Evolutionary conservation across 1,139 yeast genomes (phyloP), one percentile per base, ranked within the genome.

Genomic region (Scheffersomyces titani): DNA sequence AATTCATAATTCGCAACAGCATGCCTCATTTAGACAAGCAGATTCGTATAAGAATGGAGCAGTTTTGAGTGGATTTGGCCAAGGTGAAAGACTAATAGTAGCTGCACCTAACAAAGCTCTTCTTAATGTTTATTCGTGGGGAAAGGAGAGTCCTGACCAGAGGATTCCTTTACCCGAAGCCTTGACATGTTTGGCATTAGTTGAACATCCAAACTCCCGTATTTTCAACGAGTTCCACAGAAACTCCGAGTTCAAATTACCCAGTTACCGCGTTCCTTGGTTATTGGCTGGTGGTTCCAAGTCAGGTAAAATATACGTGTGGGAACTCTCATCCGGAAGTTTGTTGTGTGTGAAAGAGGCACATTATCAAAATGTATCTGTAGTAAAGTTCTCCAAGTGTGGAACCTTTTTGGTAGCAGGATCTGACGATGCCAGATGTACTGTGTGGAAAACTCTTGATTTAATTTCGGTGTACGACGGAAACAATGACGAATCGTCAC

Each of bases 251-350:
- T 62, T 59, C 54, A 44, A 56, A 19, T 57, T 69, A 30, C 73
- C 82, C 36, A 61, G 67, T 49, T 83, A 80, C 67, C 73, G 84
- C 60, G 69, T 82, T 51, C 89, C 90, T 16, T 91, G 91, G 86
- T 73, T 93, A 47, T 81, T 88, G 11, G 88, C 85, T 3, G 96
- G 90, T 61, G 91, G 92, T 54, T 80, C 94, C 53, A 70, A 78
- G 58, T 68, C 88, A 18, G 99, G 98, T 16, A 84, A 88, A 65
- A 64, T 94, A 21, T 90, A 89, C 67, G 71, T 93, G 3, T 94
- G 99, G 98, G 97, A 91, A 64, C 67, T 92, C 54, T 71, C 81
- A n/a, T 88, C 96, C 3, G 98, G 99, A 1, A 76, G 85, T 52
- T 76, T 94, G 57, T 66, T 93, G 46, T 80, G 85, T 59, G 94